Percentiles rank a stretch among this genome's conserved stretches.
These are phyloP conservation scores for Radiomyces spectabilis DNA, from an alignment of 192 early-diverging fungal genomes.

Conservation along the genomic window DNA sequence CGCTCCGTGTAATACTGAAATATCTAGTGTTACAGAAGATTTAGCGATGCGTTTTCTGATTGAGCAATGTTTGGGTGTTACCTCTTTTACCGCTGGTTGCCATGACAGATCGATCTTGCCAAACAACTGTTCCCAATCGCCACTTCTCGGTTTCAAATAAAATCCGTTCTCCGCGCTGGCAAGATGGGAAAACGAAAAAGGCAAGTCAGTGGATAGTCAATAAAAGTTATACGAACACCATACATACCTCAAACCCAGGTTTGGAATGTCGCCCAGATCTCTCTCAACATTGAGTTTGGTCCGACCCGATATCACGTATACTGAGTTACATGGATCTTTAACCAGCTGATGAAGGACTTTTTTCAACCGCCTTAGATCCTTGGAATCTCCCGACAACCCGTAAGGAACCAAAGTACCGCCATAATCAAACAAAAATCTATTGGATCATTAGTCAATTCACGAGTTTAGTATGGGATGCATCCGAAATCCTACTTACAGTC, in stretches of 20 bases:
- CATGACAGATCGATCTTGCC: constrained; percentile 52
- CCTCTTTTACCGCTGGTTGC: constrained; percentile 61
- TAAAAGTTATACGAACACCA: not conserved
- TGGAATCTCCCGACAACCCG: constrained; percentile 1
- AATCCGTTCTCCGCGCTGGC: constrained; percentile 70
- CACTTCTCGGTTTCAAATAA: constrained; percentile 53
- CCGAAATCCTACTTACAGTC: constrained; percentile 30
- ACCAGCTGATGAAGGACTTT: constrained; percentile 42
- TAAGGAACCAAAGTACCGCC: constrained; percentile 59
- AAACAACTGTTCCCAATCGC: constrained; percentile 55
- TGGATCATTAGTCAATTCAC: not conserved
- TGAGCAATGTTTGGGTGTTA: constrained; percentile 14
- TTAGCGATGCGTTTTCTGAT: not conserved
- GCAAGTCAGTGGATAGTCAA: too few species aligned
- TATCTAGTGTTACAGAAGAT: constrained; percentile 31
- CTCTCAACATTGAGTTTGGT: constrained; percentile 56
- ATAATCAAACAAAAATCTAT: constrained; percentile 47
- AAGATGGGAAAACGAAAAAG: too few species aligned
- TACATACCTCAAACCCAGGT: constrained; percentile 49
- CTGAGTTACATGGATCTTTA: constrained; percentile 56
- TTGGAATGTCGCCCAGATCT: constrained; percentile 54
- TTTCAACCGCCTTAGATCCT: constrained; percentile 45
- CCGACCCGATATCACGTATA: constrained; percentile 73
- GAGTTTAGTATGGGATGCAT: not conserved
- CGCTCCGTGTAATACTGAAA: constrained; percentile 80